These are phyloP conservation scores for Crithidia expoeki DNA, from an alignment of 208 protist species.

Conservation along the genomic window DNA sequence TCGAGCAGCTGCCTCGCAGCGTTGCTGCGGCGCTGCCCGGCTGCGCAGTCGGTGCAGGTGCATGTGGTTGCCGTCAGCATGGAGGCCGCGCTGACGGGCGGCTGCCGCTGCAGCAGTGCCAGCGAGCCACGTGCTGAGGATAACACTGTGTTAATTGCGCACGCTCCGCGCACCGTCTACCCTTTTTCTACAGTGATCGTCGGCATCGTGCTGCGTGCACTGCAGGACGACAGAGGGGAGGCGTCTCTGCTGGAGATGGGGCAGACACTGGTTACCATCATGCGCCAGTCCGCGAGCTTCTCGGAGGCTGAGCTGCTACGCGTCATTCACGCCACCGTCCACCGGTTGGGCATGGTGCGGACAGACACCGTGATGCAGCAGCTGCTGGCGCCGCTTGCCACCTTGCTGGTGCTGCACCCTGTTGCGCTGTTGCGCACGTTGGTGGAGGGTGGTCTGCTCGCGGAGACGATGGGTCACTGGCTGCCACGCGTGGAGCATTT, in stretches of 20 bases:
- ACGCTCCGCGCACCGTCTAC: slow-evolving; percentile 23
- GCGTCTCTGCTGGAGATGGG: slow-evolving; percentile 56
- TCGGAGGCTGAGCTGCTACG: slow-evolving; percentile 35
- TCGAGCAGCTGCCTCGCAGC: slow-evolving; percentile 51
- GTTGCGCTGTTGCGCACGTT: slow-evolving; percentile 47
- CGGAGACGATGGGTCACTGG: slow-evolving; percentile 50
- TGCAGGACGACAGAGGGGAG: slow-evolving; percentile 39
- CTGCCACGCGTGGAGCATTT: slow-evolving; percentile 47
- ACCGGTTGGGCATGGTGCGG: slow-evolving; percentile 42
- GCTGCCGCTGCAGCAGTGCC: neutral
- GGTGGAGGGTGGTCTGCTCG: slow-evolving; percentile 35
- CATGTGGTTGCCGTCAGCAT: slow-evolving; percentile 18
- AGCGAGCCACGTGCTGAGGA: neutral
- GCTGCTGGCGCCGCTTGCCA: slow-evolving; percentile 57
- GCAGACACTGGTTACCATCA: slow-evolving; percentile 45
- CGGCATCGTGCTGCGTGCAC: slow-evolving; percentile 44
- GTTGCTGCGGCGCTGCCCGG: slow-evolving; percentile 52
- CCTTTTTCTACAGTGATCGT: slow-evolving; percentile 57
- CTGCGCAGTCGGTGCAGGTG: slow-evolving; percentile 36
- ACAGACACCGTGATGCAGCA: slow-evolving; percentile 57
- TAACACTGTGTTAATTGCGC: slow-evolving; percentile 4
- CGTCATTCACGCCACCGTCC: slow-evolving; percentile 42
- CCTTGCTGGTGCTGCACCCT: slow-evolving; percentile 49
- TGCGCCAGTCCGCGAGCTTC: slow-evolving; percentile 41
- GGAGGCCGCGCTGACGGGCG: slow-evolving; percentile 16